A percentile compares a stretch with the other conserved stretches of the same genome.
Conservation (phyloP, 2,329 filamentous ascomycete species). For the Fusarium sp. region DNA sequence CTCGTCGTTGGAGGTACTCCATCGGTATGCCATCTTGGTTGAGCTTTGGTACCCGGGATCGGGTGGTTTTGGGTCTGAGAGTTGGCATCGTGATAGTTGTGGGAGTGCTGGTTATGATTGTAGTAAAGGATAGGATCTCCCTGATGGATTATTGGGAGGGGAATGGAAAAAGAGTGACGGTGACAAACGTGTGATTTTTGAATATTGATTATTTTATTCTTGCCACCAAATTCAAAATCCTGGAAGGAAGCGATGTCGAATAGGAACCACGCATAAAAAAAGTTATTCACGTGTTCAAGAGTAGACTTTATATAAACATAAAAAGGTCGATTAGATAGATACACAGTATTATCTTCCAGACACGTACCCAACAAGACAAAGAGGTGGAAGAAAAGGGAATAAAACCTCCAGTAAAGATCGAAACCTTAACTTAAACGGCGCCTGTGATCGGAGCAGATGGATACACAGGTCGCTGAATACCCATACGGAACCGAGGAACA, state of each 20-base stretch:
- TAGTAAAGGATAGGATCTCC: background rate
- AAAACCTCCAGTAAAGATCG: background rate
- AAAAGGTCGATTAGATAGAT: background rate
- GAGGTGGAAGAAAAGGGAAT: background rate
- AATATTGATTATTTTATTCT: background rate
- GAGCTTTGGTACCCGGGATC: background rate
- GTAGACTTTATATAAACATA: background rate
- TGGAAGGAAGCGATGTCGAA: background rate
- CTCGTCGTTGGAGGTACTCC: background rate
- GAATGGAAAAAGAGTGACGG: background rate
- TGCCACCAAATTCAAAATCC: background rate
- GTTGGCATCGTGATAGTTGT: background rate
- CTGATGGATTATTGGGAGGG: background rate
- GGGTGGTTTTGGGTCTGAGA: background rate
- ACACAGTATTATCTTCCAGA: background rate
- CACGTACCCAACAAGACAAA: too few relatives aligned
- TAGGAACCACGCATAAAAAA: background rate
- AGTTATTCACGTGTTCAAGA: background rate
- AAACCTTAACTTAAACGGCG: conserved; percentile 17
- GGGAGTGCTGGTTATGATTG: background rate
- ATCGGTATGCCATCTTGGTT: background rate
- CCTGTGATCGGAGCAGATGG: conserved; percentile 28
- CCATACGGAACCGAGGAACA: conserved; percentile 43
- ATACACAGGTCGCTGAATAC: conserved; percentile 39
- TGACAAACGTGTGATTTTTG: background rate